These are phyloP conservation scores for Globisporangium sylvaticum DNA, from an alignment of 352 stramenopile genomes.

Conservation along the genomic window DNA sequence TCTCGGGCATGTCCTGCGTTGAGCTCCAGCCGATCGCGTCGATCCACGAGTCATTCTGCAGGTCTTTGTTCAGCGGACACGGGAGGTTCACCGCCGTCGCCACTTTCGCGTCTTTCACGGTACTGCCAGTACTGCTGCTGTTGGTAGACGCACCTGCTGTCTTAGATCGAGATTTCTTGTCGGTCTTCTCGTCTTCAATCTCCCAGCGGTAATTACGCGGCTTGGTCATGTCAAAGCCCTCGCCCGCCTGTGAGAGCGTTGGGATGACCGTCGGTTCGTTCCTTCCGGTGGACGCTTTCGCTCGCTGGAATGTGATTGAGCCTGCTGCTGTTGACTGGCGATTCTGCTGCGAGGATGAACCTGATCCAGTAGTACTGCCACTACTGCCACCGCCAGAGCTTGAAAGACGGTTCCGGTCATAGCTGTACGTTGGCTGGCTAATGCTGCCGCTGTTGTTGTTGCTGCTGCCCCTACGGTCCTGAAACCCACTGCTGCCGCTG, in stretches of 20 bases:
- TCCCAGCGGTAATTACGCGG: slow-evolving; percentile 78
- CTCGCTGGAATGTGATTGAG: slow-evolving; percentile 1
- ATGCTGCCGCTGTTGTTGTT: neutral
- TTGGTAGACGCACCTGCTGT: neutral
- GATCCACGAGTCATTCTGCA: slow-evolving; percentile 73
- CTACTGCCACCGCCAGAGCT: neutral
- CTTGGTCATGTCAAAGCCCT: slow-evolving; percentile 73
- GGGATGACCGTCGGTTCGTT: neutral
- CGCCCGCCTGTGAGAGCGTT: neutral
- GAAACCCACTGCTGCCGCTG: neutral
- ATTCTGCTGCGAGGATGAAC: neutral
- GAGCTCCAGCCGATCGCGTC: slow-evolving; percentile 75
- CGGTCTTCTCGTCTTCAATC: slow-evolving; percentile 24
- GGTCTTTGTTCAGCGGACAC: slow-evolving; percentile 66
- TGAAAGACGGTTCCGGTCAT: neutral
- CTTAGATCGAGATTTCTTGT: neutral
- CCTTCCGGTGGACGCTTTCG: neutral
- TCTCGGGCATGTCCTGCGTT: slow-evolving; percentile 76
- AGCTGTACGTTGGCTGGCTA: neutral
- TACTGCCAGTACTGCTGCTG: neutral
- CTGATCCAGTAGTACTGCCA: neutral
- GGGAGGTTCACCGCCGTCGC: slow-evolving; percentile 13
- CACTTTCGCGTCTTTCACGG: neutral
- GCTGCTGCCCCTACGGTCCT: neutral
- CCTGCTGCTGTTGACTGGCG: neutral